Evolutionary conservation across 192 early-diverging fungal species (phyloP).

Genomic region (Gigaspora rosea): DNA sequence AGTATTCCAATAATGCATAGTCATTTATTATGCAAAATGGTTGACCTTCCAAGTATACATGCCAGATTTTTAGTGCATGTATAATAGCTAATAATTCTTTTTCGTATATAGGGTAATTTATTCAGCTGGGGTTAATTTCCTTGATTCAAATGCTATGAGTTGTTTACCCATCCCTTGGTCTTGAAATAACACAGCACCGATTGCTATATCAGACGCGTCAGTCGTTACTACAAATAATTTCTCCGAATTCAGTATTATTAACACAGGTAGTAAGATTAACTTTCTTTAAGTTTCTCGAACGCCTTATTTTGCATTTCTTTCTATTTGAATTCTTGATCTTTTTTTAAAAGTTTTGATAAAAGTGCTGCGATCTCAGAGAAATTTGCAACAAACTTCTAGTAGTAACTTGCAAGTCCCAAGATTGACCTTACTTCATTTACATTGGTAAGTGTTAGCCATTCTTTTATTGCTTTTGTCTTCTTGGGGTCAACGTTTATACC

Average conservation of each 20-base stretch:
- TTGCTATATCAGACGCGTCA: slow-evolving; percentile 43
- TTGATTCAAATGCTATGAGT: slow-evolving; percentile 39
- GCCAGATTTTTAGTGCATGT: slow-evolving; percentile 42
- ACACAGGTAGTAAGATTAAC: slow-evolving; percentile 6
- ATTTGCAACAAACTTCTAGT: slow-evolving; percentile 34
- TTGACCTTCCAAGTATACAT: slow-evolving; percentile 35
- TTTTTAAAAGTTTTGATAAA: slow-evolving; percentile 34
- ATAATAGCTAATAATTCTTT: slow-evolving; percentile 49
- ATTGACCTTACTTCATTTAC: slow-evolving; percentile 31
- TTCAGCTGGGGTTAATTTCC: slow-evolving; percentile 36
- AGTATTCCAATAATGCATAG: slow-evolving; percentile 43
- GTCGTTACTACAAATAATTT: slow-evolving; percentile 36
- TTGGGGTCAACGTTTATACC: slow-evolving; percentile 30
- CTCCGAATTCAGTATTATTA: slow-evolving; percentile 31
- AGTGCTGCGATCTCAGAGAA: slow-evolving; percentile 27
- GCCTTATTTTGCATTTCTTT: slow-evolving; percentile 22
- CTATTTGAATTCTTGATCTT: slow-evolving; percentile 33
- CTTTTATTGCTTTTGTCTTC: slow-evolving; percentile 33
- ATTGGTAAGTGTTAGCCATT: slow-evolving; percentile 34
- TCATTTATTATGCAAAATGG: slow-evolving; percentile 40
- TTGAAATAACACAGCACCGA: slow-evolving; percentile 47
- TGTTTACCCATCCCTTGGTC: slow-evolving; percentile 26
- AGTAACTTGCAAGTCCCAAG: slow-evolving; percentile 39
- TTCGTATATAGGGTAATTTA: slow-evolving; percentile 38
- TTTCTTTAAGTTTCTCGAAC: not conserved